Base-by-base conservation (phyloP, 2,329 filamentous ascomycete species). In the Trichoderma sp. region DNA sequence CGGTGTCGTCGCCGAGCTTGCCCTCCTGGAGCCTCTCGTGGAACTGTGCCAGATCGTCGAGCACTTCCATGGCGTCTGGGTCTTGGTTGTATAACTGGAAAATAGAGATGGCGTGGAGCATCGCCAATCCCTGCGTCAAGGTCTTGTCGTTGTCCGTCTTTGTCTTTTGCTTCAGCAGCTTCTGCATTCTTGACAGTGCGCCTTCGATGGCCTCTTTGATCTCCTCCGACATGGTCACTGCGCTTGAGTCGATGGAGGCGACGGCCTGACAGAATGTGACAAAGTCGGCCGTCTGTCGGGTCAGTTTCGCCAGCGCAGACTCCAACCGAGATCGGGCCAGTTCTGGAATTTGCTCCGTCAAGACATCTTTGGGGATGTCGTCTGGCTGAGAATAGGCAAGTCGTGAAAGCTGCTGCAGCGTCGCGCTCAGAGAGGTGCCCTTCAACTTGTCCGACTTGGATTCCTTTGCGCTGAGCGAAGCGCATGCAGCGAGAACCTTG, bases 11-110 rank as follows among this genome's bases (percentile, higher is more conserved):
- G 0, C 78, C 77, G 3, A 69, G 64, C 19, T 72, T 74, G 24
- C 72, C 74, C 58, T 82, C 80, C 69, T 87, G 83, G 57, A 90
- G 81, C 72, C 87, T 88, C 50, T 90, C 83, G 66, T 89, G 90
- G 74, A 90, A 93, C 66, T 89, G 82, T 69, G 90, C 85, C n/a
- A 97, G 82, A 70, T 97, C 94, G 62, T 90, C 86, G 9, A 97
- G 80, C 67, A 95, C 89, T 56, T 90, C 88, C 24, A 97, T 85
- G 0, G 93, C 91, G 73, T 98, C 95, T 0, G 90, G 83, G 66
- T 97, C 93, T 26, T 92, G 91, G 72, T 94, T 93, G 78, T 97
- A 97, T 9, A 97, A 83, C 75, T 97, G 92, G 63, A 98, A 82
- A 15, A 97, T 85, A 0, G 92, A 90, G 60, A 97, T 84, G 0